Percentiles rank a stretch among this genome's conserved stretches.
Evolutionary conservation across 1,284 basidiomycete species (phyloP).

Genomic region (Heterobasidion irregulare): DNA sequence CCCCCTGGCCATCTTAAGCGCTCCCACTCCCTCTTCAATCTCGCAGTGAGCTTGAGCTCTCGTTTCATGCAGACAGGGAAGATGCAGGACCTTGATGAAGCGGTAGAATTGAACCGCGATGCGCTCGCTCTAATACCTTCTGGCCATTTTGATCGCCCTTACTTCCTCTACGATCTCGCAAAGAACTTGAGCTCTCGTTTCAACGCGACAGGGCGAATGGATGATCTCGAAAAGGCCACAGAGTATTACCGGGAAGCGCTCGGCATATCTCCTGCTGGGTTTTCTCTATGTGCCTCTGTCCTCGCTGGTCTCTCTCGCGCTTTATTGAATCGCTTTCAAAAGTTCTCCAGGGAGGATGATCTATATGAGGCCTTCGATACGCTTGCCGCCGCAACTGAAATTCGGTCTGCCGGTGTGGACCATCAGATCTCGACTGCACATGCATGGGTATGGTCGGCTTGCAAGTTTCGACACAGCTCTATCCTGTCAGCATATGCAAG

Average conservation of each 20-base stretch:
- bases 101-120: too few relatives aligned
- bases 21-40: too few relatives aligned
- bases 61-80: too few relatives aligned
- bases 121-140: too few relatives aligned
- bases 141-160: slow-evolving; percentile 10
- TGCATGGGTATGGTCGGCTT: neutral
- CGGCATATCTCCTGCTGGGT: neutral
- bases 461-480: neutral
- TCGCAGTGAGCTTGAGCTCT: too few relatives aligned
- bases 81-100: too few relatives aligned
- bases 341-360: too few relatives aligned
- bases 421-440: neutral
- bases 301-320: neutral
- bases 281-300: neutral
- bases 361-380: neutral
- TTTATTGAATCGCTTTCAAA: too few relatives aligned
- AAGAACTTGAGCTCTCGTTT: neutral
- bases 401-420: neutral
- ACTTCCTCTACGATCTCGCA: neutral
- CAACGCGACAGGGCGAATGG: neutral
- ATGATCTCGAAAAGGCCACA: slow-evolving; percentile 8
- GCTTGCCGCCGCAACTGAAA: neutral
- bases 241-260: neutral
- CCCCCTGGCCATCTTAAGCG: too few relatives aligned
- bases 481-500: neutral